Base-by-base conservation (phyloP, 768 basidiomycete genomes). In the Tremella mesenterica region DNA sequence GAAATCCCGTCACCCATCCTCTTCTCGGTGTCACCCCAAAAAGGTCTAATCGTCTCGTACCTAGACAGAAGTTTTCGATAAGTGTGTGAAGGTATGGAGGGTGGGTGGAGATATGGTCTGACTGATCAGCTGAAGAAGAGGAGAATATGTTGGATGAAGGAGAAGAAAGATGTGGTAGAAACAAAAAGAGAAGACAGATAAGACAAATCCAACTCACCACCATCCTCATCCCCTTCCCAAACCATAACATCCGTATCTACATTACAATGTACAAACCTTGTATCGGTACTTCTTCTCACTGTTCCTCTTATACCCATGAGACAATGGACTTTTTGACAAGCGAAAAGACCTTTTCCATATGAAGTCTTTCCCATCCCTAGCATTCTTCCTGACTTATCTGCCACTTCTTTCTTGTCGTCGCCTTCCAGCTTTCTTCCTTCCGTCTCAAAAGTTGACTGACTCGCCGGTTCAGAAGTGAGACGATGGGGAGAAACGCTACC, bases 261-360 rank as follows among this genome's bases (percentile, higher is more conserved):
- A 74, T 99, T 99, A 69, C 92, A 96, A 73, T 99, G 93, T 0
- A 95, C 93, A 73, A 97, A 92, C 85, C 88, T 88, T 55, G 84
- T 85, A 70, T 99, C 95, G 1, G 86, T 92, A 18, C 88, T 88
- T 27, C 95, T 80, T 21, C 93, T 82, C 12, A 99, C 93, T 1
- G 95, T 97, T 13, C 95, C 95, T 44, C 89, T 82, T 59, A 99
- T 97, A 33, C 93, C 93, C 79, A 97, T 95, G 45, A 97, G 75
- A 72, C 92, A 96, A 67, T 97, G 93, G 61, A 96, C 88, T 71
- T 96, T 90, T 31, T 91, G 81, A 20, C 86, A 88, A 27, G 93
- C 77, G 25, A 96, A 76, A 2, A 89, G 85, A 8, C 63, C 64
- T 8, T 31, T 23, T 12, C 47, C 47, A 16, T 25, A 25, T 20